phyloP scores from a whole-genome alignment of 2,329 filamentous ascomycete species.

The Akanthomyces uredinophilus region DNA sequence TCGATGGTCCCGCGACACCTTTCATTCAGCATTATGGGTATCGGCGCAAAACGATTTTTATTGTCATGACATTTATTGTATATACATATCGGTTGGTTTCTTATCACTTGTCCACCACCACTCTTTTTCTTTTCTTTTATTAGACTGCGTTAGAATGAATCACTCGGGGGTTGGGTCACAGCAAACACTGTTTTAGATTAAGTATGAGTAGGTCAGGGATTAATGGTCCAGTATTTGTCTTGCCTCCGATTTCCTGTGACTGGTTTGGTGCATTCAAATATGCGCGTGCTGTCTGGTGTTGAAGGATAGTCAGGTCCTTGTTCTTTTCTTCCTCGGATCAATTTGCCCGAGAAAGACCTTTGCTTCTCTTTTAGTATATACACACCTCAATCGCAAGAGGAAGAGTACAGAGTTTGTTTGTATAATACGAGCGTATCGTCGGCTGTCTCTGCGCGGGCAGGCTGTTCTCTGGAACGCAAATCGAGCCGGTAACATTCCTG shows the following conservation, averaged over 20 bases:
- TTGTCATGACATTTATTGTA: slow-evolving; percentile 8
- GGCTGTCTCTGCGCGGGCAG: too few species aligned
- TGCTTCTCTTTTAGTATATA: too few species aligned
- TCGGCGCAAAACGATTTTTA: slow-evolving; percentile 12
- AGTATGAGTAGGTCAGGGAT: slow-evolving; percentile 8
- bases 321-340: too few species aligned
- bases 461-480: too few species aligned
- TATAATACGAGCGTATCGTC: too few species aligned
- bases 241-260: background rate
- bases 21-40: slow-evolving; percentile 13
- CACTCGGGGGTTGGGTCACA: background rate
- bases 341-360: too few species aligned
- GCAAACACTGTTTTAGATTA: slow-evolving; percentile 6
- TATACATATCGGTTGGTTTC: slow-evolving; percentile 2
- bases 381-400: too few species aligned
- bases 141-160: slow-evolving; percentile 13
- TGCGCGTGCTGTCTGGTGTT: too few species aligned
- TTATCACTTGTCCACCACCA: background rate
- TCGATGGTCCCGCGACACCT: slow-evolving; percentile 7
- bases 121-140: background rate
- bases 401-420: too few species aligned
- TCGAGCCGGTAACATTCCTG: too few species aligned
- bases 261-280: background rate
- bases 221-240: slow-evolving; percentile 1
- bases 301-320: too few species aligned